phyloP scores from a whole-genome alignment of 192 early-diverging fungal genomes.

The Coemansia sp. region DNA sequence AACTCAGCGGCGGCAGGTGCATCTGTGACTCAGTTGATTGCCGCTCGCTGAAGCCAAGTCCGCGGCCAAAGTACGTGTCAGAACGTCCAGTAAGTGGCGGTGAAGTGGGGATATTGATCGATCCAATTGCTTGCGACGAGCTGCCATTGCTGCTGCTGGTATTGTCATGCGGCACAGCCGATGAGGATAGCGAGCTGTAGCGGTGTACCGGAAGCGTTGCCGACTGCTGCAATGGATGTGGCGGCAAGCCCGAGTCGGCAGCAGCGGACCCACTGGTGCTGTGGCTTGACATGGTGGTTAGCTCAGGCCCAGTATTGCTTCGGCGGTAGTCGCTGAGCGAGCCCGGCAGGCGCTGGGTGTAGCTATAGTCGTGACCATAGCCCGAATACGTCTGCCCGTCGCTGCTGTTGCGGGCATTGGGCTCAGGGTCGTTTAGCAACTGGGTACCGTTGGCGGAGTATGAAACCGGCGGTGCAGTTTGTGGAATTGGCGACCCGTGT shows the following conservation, averaged over 20 bases:
- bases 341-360: neutral
- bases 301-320: neutral
- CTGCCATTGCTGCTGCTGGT: too few species aligned
- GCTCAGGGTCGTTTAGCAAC: constrained; percentile 35
- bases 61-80: constrained; percentile 25
- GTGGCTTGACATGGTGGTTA: constrained; percentile 8
- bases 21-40: constrained; percentile 4
- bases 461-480: constrained; percentile 38
- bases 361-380: neutral
- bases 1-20: constrained; percentile 22
- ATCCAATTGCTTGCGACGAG: constrained; percentile 14
- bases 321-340: constrained; percentile 6
- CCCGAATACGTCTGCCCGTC: neutral
- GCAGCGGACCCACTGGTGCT: constrained; percentile 3
- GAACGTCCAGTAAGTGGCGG: constrained; percentile 24
- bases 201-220: constrained; percentile 18
- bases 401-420: constrained; percentile 1
- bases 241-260: neutral
- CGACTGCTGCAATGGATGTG: constrained; percentile 29
- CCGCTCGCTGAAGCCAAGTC: constrained; percentile 2
- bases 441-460: constrained; percentile 51
- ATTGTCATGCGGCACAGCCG: neutral
- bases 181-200: neutral
- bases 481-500: constrained; percentile 6
- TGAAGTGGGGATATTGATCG: constrained; percentile 49